Conservation (phyloP, 2,329 filamentous ascomycete species). For the Conoideocrella luteorostrata region DNA sequence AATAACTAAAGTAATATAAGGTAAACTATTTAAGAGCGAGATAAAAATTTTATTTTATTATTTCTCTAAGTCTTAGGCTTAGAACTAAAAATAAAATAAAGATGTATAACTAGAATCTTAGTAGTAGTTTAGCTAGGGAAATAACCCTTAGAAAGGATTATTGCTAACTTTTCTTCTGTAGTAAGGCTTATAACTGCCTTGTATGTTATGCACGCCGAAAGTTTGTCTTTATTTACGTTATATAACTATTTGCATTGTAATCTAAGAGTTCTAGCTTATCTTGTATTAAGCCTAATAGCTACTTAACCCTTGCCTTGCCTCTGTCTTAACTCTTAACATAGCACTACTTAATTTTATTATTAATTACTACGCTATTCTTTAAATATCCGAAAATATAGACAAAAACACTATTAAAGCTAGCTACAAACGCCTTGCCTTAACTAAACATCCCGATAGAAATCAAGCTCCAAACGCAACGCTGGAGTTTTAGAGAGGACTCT, state of each 20-base stretch:
- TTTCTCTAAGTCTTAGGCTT: too few species aligned
- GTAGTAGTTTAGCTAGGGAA: too few species aligned
- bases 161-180: too few species aligned
- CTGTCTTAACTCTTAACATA: neutral
- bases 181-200: too few species aligned
- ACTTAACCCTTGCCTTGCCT: neutral
- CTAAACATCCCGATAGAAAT: neutral
- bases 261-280: neutral
- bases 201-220: too few species aligned
- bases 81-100: too few species aligned
- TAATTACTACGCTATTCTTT: neutral
- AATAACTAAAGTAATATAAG: too few species aligned
- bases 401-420: neutral
- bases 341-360: neutral
- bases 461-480: neutral
- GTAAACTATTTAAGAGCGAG: too few species aligned
- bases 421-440: neutral
- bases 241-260: neutral
- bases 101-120: too few species aligned
- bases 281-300: neutral
- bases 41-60: too few species aligned
- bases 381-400: neutral
- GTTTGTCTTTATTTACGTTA: too few species aligned
- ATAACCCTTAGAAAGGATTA: too few species aligned
- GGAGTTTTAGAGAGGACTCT: neutral